These are phyloP conservation scores for Globisporangium parvum DNA, from an alignment of 352 stramenopile genomes.

Conservation along the genomic window DNA sequence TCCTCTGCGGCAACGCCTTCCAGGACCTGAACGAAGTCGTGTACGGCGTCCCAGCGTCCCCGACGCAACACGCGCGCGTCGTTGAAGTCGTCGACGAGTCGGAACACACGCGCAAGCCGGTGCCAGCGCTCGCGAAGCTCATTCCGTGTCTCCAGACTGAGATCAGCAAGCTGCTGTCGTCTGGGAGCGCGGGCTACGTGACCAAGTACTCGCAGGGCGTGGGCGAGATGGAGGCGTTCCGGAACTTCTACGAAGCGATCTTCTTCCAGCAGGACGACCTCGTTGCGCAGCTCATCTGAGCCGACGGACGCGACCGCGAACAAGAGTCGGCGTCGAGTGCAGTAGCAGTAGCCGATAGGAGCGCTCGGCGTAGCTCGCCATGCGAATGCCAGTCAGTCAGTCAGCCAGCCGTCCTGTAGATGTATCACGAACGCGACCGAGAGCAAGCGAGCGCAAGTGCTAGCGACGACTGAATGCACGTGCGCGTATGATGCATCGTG, in stretches of 20 bases:
- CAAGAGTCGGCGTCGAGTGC: neutral
- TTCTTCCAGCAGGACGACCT: conserved; percentile 64
- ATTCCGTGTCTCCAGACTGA: conserved; percentile 71
- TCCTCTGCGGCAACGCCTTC: conserved; percentile 75
- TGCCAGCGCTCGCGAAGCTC: conserved; percentile 68
- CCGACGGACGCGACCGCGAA: neutral
- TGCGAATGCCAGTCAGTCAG: too few species aligned
- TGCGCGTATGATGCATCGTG: too few species aligned
- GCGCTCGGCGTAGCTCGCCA: neutral
- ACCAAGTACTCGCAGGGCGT: conserved; percentile 74
- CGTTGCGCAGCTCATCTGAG: conserved; percentile 32
- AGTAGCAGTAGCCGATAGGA: too few species aligned
- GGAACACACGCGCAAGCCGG: conserved; percentile 29
- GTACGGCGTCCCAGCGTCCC: conserved; percentile 32
- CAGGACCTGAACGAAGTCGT: conserved; percentile 75
- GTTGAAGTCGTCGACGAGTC: conserved; percentile 25
- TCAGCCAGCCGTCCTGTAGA: neutral
- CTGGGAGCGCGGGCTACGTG: conserved; percentile 44
- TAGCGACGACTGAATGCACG: too few species aligned
- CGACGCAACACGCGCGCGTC: conserved; percentile 12
- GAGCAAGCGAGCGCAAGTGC: too few species aligned
- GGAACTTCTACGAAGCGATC: conserved; percentile 79
- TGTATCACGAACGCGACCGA: neutral
- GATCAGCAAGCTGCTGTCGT: conserved; percentile 62
- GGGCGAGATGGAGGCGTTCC: conserved; percentile 73